Evolutionary conservation across 1,284 basidiomycete species (phyloP), one percentile per base, ranked within the genome.

Genomic region (Exsudoporus floridanus): DNA sequence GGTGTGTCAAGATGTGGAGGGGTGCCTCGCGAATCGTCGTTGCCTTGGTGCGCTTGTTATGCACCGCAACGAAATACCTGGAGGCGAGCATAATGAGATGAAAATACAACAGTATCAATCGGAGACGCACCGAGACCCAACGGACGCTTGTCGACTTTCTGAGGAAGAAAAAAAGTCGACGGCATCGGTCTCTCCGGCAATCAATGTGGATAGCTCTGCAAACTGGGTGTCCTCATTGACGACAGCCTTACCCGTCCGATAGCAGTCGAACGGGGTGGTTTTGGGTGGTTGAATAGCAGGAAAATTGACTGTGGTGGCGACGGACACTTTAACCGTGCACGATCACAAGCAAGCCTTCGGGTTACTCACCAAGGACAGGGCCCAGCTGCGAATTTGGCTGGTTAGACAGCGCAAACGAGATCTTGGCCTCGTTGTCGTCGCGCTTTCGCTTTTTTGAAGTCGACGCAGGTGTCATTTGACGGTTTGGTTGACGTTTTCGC

Each of bases 1-100:
- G 82, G 42, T 88, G 86, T 2, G 82, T 78, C 25, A 96, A 71
- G 52, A 93, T 77, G 65, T 93, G 87, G 6, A 93, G 79, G 0
- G 90, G 79, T 1, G 83, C 77, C 12, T 86, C 80, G 16, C 90
- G 82, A 18, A 95, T 70, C 8, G 78, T 82, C 36, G 93, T 75
- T 9, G 78, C 78, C 38, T 83, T 82, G 19, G 86, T 90, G 40
- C 79, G 77, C 48, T 86, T 90, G 71, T 94, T 86, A 65, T 83
- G 80, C 33, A 89, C 73, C 3, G 81, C 88, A 36, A 90, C 68
- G 36, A 88, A 73, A 62, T 90, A 90, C 56, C 84, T 87, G 50
- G 42, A 21, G 2, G 6, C 7, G 33, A 30, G 28, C 23, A 43
- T 21, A 27, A 6, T 52, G 43, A 54, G 44, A 37, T 34, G 53